Evolutionary conservation across 306 rosid genomes (phyloP), one percentile per base, ranked within the genome.

Genomic region (Betula pendula): DNA sequence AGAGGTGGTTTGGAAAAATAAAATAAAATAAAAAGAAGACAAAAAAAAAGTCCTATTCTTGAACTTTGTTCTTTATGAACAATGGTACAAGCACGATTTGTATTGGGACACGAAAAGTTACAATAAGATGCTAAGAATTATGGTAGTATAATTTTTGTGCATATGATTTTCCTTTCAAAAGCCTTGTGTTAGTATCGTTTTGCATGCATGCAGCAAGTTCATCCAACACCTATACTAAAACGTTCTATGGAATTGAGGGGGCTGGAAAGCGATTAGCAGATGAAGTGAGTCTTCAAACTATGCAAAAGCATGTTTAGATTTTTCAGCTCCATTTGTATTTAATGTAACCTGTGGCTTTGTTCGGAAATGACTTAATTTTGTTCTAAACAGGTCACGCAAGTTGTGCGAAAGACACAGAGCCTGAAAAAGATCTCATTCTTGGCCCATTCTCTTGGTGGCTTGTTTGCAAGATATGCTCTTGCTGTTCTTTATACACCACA

Each of bases 381-480:
- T 80, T 27, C 77, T 66, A 68, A 62, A 49, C 87, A 95, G 98
- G 92, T 95, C 77, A 73, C 80, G 87, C 89, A 92, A 81, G 86
- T 92, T 78, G 98, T 90, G 80, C 84, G 83, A 77, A 92, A 87
- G 84, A 92, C 88, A 27, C 79, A 81, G 59, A 81, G 92, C 85
- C 83, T 92, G 71, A 95, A 90, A 87, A 88, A 77, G 83, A 95
- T 95, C 56, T 95, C 98, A 67, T 88, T 95, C 82, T 92, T 95
- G 60, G 93, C 97, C 43, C 98, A 95, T 86, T 95, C 98, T 83
- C 89, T 95, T 58, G 98, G 98, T 72, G 98, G 98, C 59, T 81
- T 95, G 90, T 84, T 95, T 83, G 92, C 98, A 76, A 89, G 98
- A 95, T 87, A 88, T 79, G 97, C 98, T 43, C 63, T 90, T 74